Base-by-base conservation (phyloP, 2,329 filamentous ascomycete genomes). In the Colletotrichum australisinense region DNA sequence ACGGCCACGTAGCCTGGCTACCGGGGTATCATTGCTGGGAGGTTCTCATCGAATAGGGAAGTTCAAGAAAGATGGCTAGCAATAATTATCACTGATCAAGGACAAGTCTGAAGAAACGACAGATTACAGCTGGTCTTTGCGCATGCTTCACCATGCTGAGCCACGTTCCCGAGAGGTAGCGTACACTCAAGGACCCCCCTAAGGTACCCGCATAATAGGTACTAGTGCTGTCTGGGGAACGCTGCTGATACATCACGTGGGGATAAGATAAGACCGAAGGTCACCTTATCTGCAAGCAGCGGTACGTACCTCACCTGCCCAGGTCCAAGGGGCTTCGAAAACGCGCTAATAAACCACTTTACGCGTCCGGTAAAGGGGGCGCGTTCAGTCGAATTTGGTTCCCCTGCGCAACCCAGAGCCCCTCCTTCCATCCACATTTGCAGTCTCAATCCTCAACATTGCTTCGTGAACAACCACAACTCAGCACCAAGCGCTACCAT, bases 1-100 rank as follows among this genome's bases (percentile, higher is more conserved):
- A 82, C 78, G 78, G 83, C 75, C 77, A 76, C 78, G 79, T 79
- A 76, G 75, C 59, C 73, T 69, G 76, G 79, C 83, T 88, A 88
- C 81, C 83, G 83, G 80, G 84, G 83, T 86, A 87, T 85, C 86
- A 88, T 88, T 81, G 83, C 86, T 85, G 57, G 58, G 55, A 65
- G 58, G 67, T 53, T 60, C 42, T 59, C 70, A 73, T 70, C 35
- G 26, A 24, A 26, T 69, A 53, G 5, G 11, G 28, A 60, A 70
- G 12, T 64, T 65, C 42, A 42, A 22, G 19, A 65, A 65, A 65
- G 14, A 30, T 26, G 56, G 32, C 26, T 59, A 63, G 42, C 67
- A 70, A 60, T 14, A 60, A 32, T 59, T 56, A 70, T 60, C 38
- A 55, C 46, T 42, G 46, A 35, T 59, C 22, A 56, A 62, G 55